A percentile compares a stretch with the other conserved stretches of the same genome.
phyloP scores from a whole-genome alignment of 2,329 filamentous ascomycete species.

The Hypocreales sp. region DNA sequence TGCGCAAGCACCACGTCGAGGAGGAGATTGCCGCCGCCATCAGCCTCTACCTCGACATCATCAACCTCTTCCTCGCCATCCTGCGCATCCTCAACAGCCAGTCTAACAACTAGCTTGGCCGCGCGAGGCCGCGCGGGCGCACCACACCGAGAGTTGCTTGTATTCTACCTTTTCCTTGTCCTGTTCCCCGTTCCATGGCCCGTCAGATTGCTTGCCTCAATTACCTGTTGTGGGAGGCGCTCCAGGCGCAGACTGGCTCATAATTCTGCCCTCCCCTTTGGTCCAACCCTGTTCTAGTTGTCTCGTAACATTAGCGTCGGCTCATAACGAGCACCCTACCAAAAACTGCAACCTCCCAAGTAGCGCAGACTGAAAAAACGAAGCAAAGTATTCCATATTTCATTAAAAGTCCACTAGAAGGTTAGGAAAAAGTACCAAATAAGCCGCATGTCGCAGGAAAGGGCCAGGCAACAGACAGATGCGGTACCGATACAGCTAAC shows the following conservation, averaged over 20 bases:
- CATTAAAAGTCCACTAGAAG: slow-evolving; percentile 47
- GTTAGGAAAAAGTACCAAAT: slow-evolving; percentile 26
- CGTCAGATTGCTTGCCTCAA: too few relatives aligned
- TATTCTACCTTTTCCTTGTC: slow-evolving; percentile 1
- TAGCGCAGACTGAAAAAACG: too few relatives aligned
- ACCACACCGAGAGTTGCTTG: too few relatives aligned
- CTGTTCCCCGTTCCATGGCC: too few relatives aligned
- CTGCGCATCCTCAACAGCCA: slow-evolving; percentile 92
- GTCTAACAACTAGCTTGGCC: slow-evolving; percentile 79
- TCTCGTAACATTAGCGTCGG: too few relatives aligned
- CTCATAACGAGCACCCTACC: too few relatives aligned
- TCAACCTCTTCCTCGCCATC: slow-evolving; percentile 95
- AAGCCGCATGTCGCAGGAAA: slow-evolving; percentile 7
- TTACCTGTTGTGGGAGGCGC: too few relatives aligned
- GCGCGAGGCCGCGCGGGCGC: too few relatives aligned
- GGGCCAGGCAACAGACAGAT: slow-evolving; percentile 13
- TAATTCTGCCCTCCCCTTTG: too few relatives aligned
- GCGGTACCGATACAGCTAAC: slow-evolving; percentile 12
- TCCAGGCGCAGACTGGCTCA: too few relatives aligned
- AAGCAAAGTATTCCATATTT: slow-evolving; percentile 43
- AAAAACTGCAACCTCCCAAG: too few relatives aligned
- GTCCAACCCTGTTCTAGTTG: too few relatives aligned
- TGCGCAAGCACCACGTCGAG: slow-evolving; percentile 93
- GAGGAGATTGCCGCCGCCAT: slow-evolving; percentile 95
- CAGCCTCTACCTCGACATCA: slow-evolving; percentile 86